Evolutionary conservation across 2,329 filamentous ascomycete genomes (phyloP).

Genomic region (Dendrostoma leiphaemia): DNA sequence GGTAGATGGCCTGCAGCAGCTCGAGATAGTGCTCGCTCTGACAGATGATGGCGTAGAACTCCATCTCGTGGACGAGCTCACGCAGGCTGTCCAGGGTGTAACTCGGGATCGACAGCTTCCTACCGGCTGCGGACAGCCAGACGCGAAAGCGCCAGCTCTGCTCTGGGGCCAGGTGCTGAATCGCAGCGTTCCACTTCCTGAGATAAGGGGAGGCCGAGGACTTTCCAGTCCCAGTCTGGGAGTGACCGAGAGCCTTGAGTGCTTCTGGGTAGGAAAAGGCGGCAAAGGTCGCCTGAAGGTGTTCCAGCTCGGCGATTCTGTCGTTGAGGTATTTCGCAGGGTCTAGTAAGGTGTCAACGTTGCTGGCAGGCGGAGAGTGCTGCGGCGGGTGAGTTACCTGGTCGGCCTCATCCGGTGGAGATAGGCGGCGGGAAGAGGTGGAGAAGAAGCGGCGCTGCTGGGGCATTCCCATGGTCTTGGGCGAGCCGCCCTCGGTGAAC

Average conservation of each 20-base stretch:
- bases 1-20: constrained; percentile 40
- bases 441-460: constrained; percentile 22
- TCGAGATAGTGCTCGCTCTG: constrained; percentile 32
- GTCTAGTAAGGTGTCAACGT: constrained; percentile 18
- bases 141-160: constrained; percentile 34
- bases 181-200: constrained; percentile 23
- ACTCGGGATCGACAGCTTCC: constrained; percentile 15
- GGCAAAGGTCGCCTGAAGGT: constrained; percentile 10
- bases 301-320: constrained; percentile 9
- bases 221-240: constrained; percentile 1
- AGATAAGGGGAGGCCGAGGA: constrained; percentile 8
- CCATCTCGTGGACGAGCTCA: constrained; percentile 37
- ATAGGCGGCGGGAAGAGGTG: constrained; percentile 17
- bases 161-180: constrained; percentile 26
- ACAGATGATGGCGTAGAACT: constrained; percentile 35
- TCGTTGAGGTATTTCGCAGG: constrained; percentile 5
- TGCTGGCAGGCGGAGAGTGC: constrained; percentile 5
- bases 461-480: constrained; percentile 11
- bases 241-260: constrained; percentile 5
- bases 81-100: constrained; percentile 21
- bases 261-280: constrained; percentile 1
- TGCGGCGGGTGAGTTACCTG: constrained; percentile 17
- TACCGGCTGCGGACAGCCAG: constrained; percentile 27
- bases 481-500: constrained; percentile 13
- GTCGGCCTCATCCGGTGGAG: background rate